Base-by-base conservation (phyloP, 2,329 filamentous ascomycete genomes). In the Myriosclerotinia curreyana region DNA sequence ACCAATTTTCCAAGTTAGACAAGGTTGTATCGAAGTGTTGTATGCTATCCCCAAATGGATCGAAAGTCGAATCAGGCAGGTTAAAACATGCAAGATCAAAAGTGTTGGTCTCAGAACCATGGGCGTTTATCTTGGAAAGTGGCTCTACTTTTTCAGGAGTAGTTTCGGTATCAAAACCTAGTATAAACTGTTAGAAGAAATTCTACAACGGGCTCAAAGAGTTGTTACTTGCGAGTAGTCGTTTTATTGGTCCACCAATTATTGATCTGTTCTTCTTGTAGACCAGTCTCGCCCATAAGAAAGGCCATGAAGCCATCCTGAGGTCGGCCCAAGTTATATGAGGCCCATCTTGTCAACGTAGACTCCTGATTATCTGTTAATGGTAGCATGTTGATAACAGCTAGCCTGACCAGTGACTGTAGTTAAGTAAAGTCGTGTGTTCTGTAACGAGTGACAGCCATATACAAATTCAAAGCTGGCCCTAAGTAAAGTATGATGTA, bases 211-310 rank as follows among this genome's bases (percentile, higher is more conserved):
- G 11, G n/a, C 6, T 1, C 1, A 17, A 17, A 28, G 20, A 14
- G 14, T 9, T 50, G 28, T 40, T 14, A 53, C 63, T 62, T 42
- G 66, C 66, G 15, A 31, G 53, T 49, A 11, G 44, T 34, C 38
- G 56, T 60, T 22, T 40, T n/a, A 50, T 58, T 64, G 6, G 56
- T 52, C 53, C 64, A 70, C 68, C 69, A 70, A 12, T 34, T 31
- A 36, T 68, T 64, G 53, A 70, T 68, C 40, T 68, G 65, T 17
- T 66, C 66, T 20, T 62, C 60, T 48, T 64, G 61, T 20, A 70
- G 64, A 28, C 68, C 66, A 44, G 65, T 67, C 49, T 67, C 63
- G 8, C 25, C 56, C 17, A 51, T 38, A 5, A 69, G 60, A 52
- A 68, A 68, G 1, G 38, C 60, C 44, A 67, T 64, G 28, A 44